Evolutionary conservation across 768 basidiomycete species (phyloP), one percentile per base, ranked within the genome.

Genomic region (Suillus clintonianus): DNA sequence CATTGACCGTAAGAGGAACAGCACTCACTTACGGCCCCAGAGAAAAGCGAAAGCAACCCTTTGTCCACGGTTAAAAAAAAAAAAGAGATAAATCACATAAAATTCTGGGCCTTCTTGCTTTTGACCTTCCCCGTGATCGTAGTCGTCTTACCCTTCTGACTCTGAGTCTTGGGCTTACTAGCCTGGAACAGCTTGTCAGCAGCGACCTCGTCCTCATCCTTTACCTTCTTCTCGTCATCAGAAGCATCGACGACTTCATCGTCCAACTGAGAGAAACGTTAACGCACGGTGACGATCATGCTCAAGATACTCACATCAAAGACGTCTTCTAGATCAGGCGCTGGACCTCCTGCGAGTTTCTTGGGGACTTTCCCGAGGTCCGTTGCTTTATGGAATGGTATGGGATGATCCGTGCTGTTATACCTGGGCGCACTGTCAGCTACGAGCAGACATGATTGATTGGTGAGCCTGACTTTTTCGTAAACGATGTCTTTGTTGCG

Each of bases 321-420:
- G 0, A 89, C 95, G 58, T 99, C 97, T 73, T 98, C 97, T 22
- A 95, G 82, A 77, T 99, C 97, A 0, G 97, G 95, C 11, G 86
- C 86, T 5, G 91, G 85, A 4, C 87, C 92, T 50, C 79, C 81
- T 1, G 87, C 85, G 43, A 96, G 81, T 70, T 91, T 96, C 84
- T 94, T 96, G 1, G 90, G 87, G 5, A 71, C 80, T 73, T 91
- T 94, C 19, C 92, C 91, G 10, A 94, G 78, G 66, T 94, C 91
- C 65, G 84, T 80, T 4, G 90, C 93, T 70, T 95, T 96, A 77
- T 98, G 88, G 85, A 97, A 99, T 1, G 97, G 88, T 69, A 99
- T 91, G 0, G 97, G 97, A 74, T 99, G 97, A 47, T 95, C 94
- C 17, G 78, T 76, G 10, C 87, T 79, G 76, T 99, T 99, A 78